Evolutionary conservation across 257 asterid genomes (phyloP).

Genomic region (Przewalskia tangutica): DNA sequence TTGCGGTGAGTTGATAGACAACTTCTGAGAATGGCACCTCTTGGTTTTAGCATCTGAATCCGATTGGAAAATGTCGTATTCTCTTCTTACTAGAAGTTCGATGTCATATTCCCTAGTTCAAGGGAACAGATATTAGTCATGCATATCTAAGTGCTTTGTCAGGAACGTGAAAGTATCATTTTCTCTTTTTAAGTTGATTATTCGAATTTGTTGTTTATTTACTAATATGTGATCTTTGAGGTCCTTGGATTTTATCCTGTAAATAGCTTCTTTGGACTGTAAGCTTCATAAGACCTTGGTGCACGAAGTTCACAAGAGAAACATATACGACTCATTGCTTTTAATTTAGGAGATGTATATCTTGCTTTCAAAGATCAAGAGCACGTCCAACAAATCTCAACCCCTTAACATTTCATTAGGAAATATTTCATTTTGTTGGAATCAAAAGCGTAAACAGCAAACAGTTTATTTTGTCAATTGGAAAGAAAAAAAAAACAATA

Average conservation of each 20-base stretch:
- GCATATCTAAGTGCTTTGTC: not conserved
- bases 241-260: not conserved
- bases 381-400: too few species aligned
- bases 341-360: too few species aligned
- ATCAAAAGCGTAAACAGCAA: too few species aligned
- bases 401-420: too few species aligned
- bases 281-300: not conserved
- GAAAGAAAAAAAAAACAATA: too few species aligned
- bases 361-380: too few species aligned
- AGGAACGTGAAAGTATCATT: not conserved
- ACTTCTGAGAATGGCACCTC: conserved; percentile 1
- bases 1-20: conserved; percentile 4
- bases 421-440: too few species aligned
- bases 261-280: not conserved
- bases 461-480: too few species aligned
- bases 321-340: not conserved
- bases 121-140: not conserved
- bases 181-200: not conserved
- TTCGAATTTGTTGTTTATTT: not conserved
- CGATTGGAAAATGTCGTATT: not conserved
- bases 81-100: not conserved
- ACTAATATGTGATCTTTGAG: not conserved
- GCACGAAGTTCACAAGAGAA: not conserved
- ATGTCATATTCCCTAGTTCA: not conserved
- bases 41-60: not conserved